phyloP scores from a whole-genome alignment of 805 yeast genomes.

The Wickerhamomyces tratensis region DNA sequence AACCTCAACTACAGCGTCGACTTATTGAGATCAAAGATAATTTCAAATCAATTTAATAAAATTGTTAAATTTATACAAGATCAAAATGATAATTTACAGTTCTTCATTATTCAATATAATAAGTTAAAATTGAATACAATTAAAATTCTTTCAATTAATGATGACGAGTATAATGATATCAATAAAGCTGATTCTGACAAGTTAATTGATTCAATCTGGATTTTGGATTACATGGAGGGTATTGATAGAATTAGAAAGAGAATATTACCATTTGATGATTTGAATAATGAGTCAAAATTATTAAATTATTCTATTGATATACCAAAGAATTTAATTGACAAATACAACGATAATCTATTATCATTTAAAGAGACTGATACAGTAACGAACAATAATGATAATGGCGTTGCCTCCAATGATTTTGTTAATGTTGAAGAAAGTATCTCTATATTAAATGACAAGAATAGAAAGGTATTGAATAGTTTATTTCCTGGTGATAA shows the following conservation, averaged over 20 bases:
- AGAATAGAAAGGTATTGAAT: slow-evolving; percentile 64
- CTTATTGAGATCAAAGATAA: slow-evolving; percentile 10
- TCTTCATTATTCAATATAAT: slow-evolving; percentile 37
- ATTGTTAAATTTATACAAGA: slow-evolving; percentile 53
- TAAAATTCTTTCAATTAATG: slow-evolving; percentile 20
- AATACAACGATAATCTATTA: too few relatives aligned
- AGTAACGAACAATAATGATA: too few relatives aligned
- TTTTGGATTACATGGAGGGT: slow-evolving; percentile 63
- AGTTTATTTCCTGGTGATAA: slow-evolving; percentile 62
- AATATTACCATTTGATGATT: slow-evolving; percentile 43
- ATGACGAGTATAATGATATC: background rate
- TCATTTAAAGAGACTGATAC: too few relatives aligned
- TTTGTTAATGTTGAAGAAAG: slow-evolving; percentile 13
- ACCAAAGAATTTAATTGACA: slow-evolving; percentile 20
- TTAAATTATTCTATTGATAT: slow-evolving; percentile 31
- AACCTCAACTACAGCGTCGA: slow-evolving; percentile 11
- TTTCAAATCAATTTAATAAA: slow-evolving; percentile 35
- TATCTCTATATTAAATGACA: slow-evolving; percentile 40
- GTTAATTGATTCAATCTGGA: slow-evolving; percentile 25
- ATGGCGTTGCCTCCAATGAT: too few relatives aligned
- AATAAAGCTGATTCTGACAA: slow-evolving; percentile 2
- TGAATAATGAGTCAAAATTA: slow-evolving; percentile 30
- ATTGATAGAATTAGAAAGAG: slow-evolving; percentile 57
- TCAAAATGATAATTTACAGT: slow-evolving; percentile 46
- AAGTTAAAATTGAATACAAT: slow-evolving; percentile 32